These are phyloP conservation scores for Achaetomium macrosporum DNA, from an alignment of 2,329 filamentous ascomycete species.

Conservation along the genomic window DNA sequence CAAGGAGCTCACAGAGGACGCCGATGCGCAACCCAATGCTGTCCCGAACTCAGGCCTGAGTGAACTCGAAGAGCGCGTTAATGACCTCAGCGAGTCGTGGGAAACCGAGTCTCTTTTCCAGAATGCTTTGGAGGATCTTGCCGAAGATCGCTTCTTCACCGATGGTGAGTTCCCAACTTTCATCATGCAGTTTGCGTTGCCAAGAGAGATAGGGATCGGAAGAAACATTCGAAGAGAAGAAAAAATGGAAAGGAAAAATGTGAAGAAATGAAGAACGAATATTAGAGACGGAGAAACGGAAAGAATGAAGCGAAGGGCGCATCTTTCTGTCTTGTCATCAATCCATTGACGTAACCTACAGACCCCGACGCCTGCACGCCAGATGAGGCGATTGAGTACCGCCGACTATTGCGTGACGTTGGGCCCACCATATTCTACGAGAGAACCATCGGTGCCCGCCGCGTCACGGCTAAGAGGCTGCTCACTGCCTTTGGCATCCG, in stretches of 20 bases:
- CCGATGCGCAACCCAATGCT: conserved; percentile 27
- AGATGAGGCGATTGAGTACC: conserved; percentile 62
- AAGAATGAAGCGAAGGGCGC: no score
- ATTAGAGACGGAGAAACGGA: no score
- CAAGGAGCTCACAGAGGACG: conserved; percentile 27
- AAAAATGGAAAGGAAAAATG: no score
- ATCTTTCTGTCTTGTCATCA: conserved; percentile 11
- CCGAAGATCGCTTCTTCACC: conserved; percentile 42
- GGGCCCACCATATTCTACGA: conserved; percentile 75
- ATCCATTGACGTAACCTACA: conserved; percentile 17
- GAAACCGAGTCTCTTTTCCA: conserved; percentile 60
- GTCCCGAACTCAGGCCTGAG: conserved; percentile 18
- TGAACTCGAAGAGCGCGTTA: conserved; percentile 48
- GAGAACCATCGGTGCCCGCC: conserved; percentile 61
- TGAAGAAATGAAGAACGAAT: no score
- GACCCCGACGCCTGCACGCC: conserved; percentile 54
- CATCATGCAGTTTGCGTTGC: neutral
- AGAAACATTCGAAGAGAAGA: no score
- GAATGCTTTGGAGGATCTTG: conserved; percentile 54
- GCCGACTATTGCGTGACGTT: conserved; percentile 64
- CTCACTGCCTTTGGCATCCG: conserved; percentile 79
- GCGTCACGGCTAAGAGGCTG: conserved; percentile 73
- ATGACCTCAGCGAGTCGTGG: conserved; percentile 51
- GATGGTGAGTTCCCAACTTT: conserved; percentile 36
- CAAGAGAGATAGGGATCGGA: neutral